phyloP scores from a whole-genome alignment of 495 filamentous ascomycete genomes.

The Penicillium longicatenatum region DNA sequence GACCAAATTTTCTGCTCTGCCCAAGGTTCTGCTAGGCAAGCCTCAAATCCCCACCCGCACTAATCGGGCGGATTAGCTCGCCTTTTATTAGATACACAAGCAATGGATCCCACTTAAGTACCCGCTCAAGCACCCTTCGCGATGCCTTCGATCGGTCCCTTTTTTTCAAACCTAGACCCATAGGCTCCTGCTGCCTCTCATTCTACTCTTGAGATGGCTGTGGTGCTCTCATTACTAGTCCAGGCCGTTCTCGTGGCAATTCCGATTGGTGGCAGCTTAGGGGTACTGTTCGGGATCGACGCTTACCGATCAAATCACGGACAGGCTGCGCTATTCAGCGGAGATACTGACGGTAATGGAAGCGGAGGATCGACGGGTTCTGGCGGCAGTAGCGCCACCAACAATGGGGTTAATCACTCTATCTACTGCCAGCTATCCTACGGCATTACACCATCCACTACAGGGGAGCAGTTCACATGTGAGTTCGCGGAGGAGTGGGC shows the following conservation, averaged over 20 bases:
- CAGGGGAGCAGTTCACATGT: conserved; percentile 28
- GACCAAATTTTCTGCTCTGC: too few relatives aligned
- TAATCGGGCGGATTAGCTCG: too few relatives aligned
- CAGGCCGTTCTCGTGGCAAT: conserved; percentile 39
- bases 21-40: too few relatives aligned
- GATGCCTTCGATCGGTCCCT: too few relatives aligned
- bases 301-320: conserved; percentile 32
- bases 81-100: too few relatives aligned
- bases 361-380: conserved; percentile 16
- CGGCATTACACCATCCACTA: conserved; percentile 26
- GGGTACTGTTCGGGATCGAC: conserved; percentile 41
- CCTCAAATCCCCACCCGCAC: too few relatives aligned
- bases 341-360: conserved; percentile 14
- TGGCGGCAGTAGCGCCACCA: conserved; percentile 5
- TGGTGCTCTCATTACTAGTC: conserved; percentile 36
- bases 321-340: conserved; percentile 29
- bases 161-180: too few relatives aligned
- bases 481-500: conserved; percentile 8
- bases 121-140: too few relatives aligned
- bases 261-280: conserved; percentile 40
- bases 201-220: too few relatives aligned
- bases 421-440: conserved; percentile 27
- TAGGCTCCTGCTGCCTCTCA: too few relatives aligned
- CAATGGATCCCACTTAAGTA: too few relatives aligned
- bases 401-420: conserved; percentile 17